Evolutionary conservation across 192 early-diverging fungal species (phyloP).

Genomic region (Mortierella claussenii): DNA sequence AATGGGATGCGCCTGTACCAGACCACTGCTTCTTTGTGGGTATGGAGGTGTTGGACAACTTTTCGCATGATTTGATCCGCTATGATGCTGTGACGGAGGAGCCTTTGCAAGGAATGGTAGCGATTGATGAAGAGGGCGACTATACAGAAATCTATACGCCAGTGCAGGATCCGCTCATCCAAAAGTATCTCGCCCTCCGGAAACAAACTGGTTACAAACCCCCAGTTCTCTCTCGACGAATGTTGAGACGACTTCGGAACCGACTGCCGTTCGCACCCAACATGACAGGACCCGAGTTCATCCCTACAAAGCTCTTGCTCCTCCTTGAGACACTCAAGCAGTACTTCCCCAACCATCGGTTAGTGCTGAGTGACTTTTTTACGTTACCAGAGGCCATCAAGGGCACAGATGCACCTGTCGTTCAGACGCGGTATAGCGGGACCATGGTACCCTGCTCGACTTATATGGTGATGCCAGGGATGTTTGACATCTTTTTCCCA

Average conservation of each 20-base stretch:
- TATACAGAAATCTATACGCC: slow-evolving; percentile 89
- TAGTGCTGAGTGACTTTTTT: slow-evolving; percentile 93
- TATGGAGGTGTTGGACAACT: slow-evolving; percentile 99
- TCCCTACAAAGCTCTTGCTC: slow-evolving; percentile 85
- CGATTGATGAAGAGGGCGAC: slow-evolving; percentile 83
- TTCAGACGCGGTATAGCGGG: slow-evolving; percentile 91
- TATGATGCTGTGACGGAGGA: slow-evolving; percentile 79
- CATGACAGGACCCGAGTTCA: slow-evolving; percentile 85
- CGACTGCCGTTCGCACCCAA: slow-evolving; percentile 88
- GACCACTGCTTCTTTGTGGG: slow-evolving; percentile 92
- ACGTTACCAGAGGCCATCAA: slow-evolving; percentile 83
- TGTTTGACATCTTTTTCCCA: slow-evolving; percentile 99
- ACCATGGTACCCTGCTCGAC: slow-evolving; percentile 95
- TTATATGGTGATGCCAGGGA: slow-evolving; percentile 97
- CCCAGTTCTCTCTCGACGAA: slow-evolving; percentile 63
- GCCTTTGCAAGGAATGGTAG: slow-evolving; percentile 85
- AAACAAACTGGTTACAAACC: slow-evolving; percentile 68
- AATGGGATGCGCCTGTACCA: slow-evolving; percentile 78
- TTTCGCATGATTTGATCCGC: slow-evolving; percentile 94
- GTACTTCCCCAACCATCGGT: slow-evolving; percentile 87
- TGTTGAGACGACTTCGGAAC: slow-evolving; percentile 64
- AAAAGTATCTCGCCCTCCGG: slow-evolving; percentile 73
- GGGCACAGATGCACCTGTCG: slow-evolving; percentile 90
- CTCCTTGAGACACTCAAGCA: slow-evolving; percentile 80
- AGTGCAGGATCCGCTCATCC: slow-evolving; percentile 80